Base-by-base conservation (phyloP, 805 yeast genomes). In the Yarrowia osloensis region DNA sequence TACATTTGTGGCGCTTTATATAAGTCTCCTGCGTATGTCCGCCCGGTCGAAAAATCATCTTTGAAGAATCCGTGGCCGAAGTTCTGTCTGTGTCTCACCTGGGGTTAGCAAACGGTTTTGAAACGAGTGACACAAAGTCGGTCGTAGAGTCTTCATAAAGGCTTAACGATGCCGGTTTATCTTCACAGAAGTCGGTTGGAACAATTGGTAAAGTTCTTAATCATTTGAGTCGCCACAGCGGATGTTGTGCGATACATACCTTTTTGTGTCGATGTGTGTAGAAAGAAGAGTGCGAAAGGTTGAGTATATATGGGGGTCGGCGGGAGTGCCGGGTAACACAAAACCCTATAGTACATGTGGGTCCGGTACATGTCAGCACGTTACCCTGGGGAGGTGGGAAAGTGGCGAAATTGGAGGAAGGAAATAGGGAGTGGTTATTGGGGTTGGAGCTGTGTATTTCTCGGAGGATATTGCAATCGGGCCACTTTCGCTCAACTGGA, bases 131-230 rank as follows among this genome's bases (percentile, higher is more conserved):
- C 55, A 24, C 19, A 46, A 42, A 42, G 26, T 46, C 50, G 33
- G 49, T 44, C 33, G 31, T n/a, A 44, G n/a, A 52, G 59, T 33
- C 62, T 39, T 57, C 63, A 57, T 57, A 57, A 57, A 40, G 63
- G 63, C 63, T 57, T 57, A 57, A 57, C 63, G 63, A 57, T 57
- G 63, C 63, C 63, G 63, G 63, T 57, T 57, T 57, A 40, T 57
- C 63, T 57, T 57, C 63, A 57, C 63, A 57, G 49, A 57, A 39
- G 33, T 57, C 63, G 35, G 63, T 57, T 57, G 63, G 63, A 57
- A 57, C 63, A 57, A 57, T 57, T 57, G 63, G 63, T 57, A 57
- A 57, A 54, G 62, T 35, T 54, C 28, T 54, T 57, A 57, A 57
- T 57, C 49, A 39, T 57, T 37, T 57, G 47, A 57, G 49, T 57